Conservation (phyloP, 208 protist genomes). For the Acanthamoeba lenticulata region DNA sequence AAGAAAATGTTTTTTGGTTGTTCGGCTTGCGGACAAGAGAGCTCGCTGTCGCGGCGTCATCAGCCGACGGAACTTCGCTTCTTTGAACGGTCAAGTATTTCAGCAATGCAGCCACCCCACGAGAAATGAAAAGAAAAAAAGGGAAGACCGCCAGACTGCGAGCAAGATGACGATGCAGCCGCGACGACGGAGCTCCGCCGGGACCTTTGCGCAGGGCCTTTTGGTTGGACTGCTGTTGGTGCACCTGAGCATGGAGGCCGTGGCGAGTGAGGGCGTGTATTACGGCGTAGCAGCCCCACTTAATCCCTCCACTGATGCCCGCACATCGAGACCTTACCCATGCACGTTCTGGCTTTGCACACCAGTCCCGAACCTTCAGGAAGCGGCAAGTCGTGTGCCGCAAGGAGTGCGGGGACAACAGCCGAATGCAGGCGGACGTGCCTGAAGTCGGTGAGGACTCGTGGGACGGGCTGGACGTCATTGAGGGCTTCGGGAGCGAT, state of each 20-base stretch:
- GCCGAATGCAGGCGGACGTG: neutral
- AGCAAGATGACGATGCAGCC: neutral
- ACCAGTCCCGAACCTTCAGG: neutral
- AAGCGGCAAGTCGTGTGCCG: neutral
- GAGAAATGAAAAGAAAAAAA: too few species aligned
- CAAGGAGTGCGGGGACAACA: neutral
- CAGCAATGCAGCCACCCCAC: too few species aligned
- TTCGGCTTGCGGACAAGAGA: too few species aligned
- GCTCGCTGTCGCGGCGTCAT: too few species aligned
- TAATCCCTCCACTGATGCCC: too few species aligned
- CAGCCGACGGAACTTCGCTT: too few species aligned
- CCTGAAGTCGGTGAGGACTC: neutral
- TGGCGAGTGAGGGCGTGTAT: neutral
- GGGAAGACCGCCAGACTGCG: neutral
- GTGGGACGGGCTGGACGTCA: neutral
- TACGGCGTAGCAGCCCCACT: too few species aligned
- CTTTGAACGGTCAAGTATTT: too few species aligned
- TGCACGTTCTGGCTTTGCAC: too few species aligned
- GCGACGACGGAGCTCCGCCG: too few species aligned
- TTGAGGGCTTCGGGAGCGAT: neutral
- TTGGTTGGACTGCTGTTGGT: neutral
- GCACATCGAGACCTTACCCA: too few species aligned
- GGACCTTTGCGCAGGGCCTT: neutral
- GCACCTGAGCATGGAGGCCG: neutral
- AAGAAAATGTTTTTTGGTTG: too few species aligned